A percentile compares a stretch with the other conserved stretches of the same genome.
Evolutionary conservation across 208 protist genomes (phyloP).

Genomic region (Phytomonas sp.): DNA sequence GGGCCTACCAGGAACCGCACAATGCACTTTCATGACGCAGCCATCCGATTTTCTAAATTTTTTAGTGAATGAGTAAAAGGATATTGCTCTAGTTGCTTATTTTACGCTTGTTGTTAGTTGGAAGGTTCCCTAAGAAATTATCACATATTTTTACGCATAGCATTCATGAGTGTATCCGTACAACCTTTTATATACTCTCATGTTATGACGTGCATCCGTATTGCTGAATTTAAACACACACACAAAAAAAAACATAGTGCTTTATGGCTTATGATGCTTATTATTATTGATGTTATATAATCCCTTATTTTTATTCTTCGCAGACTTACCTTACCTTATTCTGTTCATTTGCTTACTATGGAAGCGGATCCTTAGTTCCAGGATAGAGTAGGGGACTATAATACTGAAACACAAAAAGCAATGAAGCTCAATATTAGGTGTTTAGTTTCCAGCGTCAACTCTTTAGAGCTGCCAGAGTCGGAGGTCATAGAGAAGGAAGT

Average conservation of each 20-base stretch:
- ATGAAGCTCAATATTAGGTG: slow-evolving; percentile 71
- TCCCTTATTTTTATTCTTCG: neutral
- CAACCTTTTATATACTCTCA: neutral
- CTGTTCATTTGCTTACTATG: neutral
- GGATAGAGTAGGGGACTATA: neutral
- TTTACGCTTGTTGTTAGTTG: neutral
- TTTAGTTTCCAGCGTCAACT: slow-evolving; percentile 35
- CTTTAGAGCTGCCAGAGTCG: slow-evolving; percentile 21
- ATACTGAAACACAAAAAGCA: slow-evolving; percentile 1
- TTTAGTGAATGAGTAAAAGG: neutral
- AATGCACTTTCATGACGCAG: slow-evolving; percentile 63
- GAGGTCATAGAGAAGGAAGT: slow-evolving; percentile 56
- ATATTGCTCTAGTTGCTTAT: neutral
- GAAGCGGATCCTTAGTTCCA: slow-evolving; percentile 1
- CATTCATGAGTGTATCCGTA: neutral
- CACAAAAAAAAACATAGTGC: neutral
- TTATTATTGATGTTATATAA: neutral
- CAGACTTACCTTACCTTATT: neutral
- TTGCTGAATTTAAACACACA: neutral
- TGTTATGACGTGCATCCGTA: neutral
- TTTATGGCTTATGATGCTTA: neutral
- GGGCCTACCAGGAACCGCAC: slow-evolving; percentile 40
- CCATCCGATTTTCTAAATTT: slow-evolving; percentile 22
- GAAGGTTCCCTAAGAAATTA: neutral
- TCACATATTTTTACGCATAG: neutral